These are phyloP conservation scores for Alternaria tenuissima DNA, from an alignment of 2,329 filamentous ascomycete species.

Conservation along the genomic window DNA sequence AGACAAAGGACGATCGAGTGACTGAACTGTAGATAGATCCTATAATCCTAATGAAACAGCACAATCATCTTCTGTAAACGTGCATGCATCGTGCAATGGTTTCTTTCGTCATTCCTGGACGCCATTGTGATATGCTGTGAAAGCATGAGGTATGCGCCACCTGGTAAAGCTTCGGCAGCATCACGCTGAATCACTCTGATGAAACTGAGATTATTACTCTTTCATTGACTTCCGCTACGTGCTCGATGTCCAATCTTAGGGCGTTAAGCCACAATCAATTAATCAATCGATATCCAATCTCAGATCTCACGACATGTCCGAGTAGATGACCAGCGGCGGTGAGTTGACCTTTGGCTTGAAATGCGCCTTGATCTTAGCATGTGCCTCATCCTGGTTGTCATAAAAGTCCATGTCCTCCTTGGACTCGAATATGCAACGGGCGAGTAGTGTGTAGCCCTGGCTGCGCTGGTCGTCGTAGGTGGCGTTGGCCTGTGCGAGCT, in stretches of 20 bases:
- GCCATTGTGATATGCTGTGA: no score
- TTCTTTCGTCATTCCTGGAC: no score
- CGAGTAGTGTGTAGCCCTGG: conserved; percentile 71
- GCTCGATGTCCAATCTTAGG: background rate
- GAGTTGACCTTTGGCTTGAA: conserved; percentile 38
- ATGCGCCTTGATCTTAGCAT: conserved; percentile 58
- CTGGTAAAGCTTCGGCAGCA: background rate
- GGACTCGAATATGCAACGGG: conserved; percentile 69
- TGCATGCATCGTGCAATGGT: background rate
- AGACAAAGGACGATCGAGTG: background rate
- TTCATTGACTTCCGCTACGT: background rate
- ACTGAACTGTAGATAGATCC: background rate
- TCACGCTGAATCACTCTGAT: background rate
- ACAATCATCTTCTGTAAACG: background rate
- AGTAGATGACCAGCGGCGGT: conserved; percentile 40
- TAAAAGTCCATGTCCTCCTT: conserved; percentile 54
- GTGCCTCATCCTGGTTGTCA: conserved; percentile 52
- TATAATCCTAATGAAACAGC: no score
- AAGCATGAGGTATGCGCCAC: background rate
- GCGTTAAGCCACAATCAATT: no score
- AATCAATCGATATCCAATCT: background rate
- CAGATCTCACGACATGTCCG: conserved; percentile 25
- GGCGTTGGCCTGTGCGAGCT: conserved; percentile 63
- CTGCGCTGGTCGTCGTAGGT: conserved; percentile 66
- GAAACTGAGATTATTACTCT: background rate